Percentiles rank a stretch among this genome's conserved stretches.
These are phyloP conservation scores for Simmondsia chinensis DNA, from an alignment of 148 eudicot species.

Conservation along the genomic window DNA sequence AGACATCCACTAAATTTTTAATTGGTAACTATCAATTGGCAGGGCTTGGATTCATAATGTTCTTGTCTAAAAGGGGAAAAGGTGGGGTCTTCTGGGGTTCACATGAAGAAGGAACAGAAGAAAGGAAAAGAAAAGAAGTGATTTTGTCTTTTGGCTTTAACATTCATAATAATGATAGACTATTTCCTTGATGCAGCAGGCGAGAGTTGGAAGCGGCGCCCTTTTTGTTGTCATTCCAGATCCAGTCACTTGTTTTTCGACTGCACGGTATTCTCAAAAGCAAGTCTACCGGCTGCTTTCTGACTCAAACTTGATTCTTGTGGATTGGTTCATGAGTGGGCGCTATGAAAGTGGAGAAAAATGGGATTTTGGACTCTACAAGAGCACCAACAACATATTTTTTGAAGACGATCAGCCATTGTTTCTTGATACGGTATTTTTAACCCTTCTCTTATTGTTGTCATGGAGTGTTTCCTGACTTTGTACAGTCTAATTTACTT, in stretches of 20 bases:
- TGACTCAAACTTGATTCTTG: constrained; percentile 77
- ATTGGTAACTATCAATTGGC: no score
- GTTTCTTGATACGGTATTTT: constrained; percentile 81
- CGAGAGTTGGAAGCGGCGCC: constrained; percentile 58
- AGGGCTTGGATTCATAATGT: background rate
- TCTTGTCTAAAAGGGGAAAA: background rate
- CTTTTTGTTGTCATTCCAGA: constrained; percentile 84
- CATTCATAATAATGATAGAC: constrained; percentile 11
- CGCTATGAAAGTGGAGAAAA: constrained; percentile 94
- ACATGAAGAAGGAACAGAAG: background rate
- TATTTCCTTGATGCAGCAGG: constrained; percentile 66
- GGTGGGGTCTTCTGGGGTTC: no score
- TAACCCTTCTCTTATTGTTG: constrained; percentile 4
- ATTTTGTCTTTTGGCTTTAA: background rate
- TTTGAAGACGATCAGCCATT: constrained; percentile 59
- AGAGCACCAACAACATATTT: constrained; percentile 72
- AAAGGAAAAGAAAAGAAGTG: background rate
- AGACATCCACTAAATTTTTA: no score
- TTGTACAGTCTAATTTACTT: no score
- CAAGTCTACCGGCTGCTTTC: constrained; percentile 61
- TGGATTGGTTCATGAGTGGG: constrained; percentile 98
- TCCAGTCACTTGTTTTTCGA: constrained; percentile 92
- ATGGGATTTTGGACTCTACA: constrained; percentile 81
- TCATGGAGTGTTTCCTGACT: background rate
- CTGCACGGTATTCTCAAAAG: constrained; percentile 73